These are phyloP conservation scores for Aspergillus bridgeri DNA, from an alignment of 495 filamentous ascomycete genomes.

Conservation along the genomic window DNA sequence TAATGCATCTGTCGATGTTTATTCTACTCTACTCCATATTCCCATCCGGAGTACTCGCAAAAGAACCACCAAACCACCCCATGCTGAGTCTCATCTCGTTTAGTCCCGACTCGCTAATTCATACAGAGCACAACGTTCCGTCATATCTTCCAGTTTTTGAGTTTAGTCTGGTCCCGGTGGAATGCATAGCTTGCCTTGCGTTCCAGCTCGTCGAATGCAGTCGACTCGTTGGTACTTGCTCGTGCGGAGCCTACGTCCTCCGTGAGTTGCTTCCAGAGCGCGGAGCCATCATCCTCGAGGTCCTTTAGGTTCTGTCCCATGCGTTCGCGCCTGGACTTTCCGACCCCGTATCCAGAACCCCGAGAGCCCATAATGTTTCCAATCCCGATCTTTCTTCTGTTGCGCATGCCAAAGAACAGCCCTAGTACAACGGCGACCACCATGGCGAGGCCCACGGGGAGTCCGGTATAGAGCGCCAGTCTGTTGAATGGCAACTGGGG, in stretches of 20 bases:
- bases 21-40: background rate
- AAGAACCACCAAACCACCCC: background rate
- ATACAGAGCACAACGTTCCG: background rate
- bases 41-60: no score
- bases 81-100: background rate
- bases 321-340: slow-evolving; percentile 18
- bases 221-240: slow-evolving; percentile 9
- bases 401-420: slow-evolving; percentile 25
- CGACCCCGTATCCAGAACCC: slow-evolving; percentile 19
- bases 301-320: slow-evolving; percentile 3
- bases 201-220: slow-evolving; percentile 10
- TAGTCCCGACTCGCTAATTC: no score
- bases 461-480: slow-evolving; percentile 22
- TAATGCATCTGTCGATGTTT: background rate
- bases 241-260: slow-evolving; percentile 14
- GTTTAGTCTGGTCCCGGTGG: slow-evolving; percentile 13
- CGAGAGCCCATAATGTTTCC: slow-evolving; percentile 15
- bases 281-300: slow-evolving; percentile 1
- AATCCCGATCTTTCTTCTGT: slow-evolving; percentile 18
- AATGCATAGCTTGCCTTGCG: slow-evolving; percentile 13
- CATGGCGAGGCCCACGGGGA: slow-evolving; percentile 22
- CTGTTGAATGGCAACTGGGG: slow-evolving; percentile 24
- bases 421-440: slow-evolving; percentile 20
- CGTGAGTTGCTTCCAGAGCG: slow-evolving; percentile 11
- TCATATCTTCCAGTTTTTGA: slow-evolving; percentile 20